Percentiles rank a stretch among this genome's conserved stretches.
Conservation (phyloP, 2,329 filamentous ascomycete species). For the Sarocladium brachiariae region DNA sequence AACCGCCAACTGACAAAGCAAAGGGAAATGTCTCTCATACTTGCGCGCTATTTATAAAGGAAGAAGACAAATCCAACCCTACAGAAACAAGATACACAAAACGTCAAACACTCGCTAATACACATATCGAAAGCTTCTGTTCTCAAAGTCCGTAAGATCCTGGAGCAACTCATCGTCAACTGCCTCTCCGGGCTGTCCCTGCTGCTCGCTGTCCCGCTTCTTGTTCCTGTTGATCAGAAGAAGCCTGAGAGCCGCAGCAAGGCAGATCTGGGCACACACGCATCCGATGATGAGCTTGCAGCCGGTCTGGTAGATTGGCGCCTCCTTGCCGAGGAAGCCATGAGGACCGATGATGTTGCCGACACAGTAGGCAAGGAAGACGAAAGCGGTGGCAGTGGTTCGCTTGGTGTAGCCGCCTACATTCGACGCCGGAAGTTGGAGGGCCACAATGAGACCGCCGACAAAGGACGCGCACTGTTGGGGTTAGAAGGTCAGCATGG, state of each 20-base stretch:
- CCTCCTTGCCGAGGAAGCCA: conserved; percentile 32
- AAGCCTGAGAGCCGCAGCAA: conserved; percentile 27
- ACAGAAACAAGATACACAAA: too few relatives aligned
- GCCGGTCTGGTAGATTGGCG: conserved; percentile 40
- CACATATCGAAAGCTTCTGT: conserved; percentile 17
- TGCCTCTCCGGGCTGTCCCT: conserved; percentile 22
- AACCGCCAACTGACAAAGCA: too few relatives aligned
- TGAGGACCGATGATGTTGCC: conserved; percentile 40
- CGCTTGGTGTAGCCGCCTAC: conserved; percentile 38
- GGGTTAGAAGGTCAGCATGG: not conserved
- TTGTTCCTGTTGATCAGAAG: conserved; percentile 31
- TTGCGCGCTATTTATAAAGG: too few relatives aligned
- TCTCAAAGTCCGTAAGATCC: conserved; percentile 29
- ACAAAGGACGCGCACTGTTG: conserved; percentile 30
- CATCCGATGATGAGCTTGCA: conserved; percentile 42
- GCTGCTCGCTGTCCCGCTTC: conserved; percentile 24
- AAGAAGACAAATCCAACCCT: too few relatives aligned
- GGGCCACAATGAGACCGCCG: conserved; percentile 40
- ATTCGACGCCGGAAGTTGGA: conserved; percentile 41
- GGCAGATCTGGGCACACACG: conserved; percentile 30
- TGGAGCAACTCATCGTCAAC: conserved; percentile 19
- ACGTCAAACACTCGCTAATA: conserved; percentile 5
- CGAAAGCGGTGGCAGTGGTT: conserved; percentile 32
- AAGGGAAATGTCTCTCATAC: too few relatives aligned
- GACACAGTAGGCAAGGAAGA: conserved; percentile 35